Conservation (phyloP, 2,329 filamentous ascomycete species). For the Ramichloridium luteum region DNA sequence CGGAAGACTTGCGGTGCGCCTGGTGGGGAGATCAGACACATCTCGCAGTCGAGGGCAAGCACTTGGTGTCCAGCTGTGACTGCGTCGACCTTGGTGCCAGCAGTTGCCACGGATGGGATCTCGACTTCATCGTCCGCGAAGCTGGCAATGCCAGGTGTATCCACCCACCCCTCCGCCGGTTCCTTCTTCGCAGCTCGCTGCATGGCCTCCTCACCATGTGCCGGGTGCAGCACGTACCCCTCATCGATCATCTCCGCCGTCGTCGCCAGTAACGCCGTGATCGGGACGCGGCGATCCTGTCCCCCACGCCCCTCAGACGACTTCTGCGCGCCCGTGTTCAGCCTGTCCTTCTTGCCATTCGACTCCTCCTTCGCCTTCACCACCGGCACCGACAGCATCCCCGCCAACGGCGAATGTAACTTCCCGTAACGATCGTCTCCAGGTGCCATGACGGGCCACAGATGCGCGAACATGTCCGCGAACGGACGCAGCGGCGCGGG, state of each 20-base stretch:
- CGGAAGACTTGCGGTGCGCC: conserved; percentile 55
- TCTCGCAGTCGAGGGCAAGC: conserved; percentile 85
- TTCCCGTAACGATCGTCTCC: conserved; percentile 71
- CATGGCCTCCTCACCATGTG: conserved; percentile 40
- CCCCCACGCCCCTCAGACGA: conserved; percentile 53
- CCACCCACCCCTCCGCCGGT: conserved; percentile 61
- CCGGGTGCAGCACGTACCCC: conserved; percentile 74
- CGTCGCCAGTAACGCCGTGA: conserved; percentile 65
- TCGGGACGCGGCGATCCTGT: conserved; percentile 64
- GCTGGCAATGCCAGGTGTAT: conserved; percentile 52
- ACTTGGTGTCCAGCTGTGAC: conserved; percentile 70
- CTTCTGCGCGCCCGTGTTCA: conserved; percentile 47
- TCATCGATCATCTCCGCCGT: conserved; percentile 67
- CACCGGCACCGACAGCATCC: conserved; percentile 65
- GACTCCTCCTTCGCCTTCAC: conserved; percentile 59
- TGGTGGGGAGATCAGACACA: conserved; percentile 66
- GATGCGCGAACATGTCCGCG: conserved; percentile 68
- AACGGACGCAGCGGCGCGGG: conserved; percentile 45
- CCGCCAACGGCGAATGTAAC: conserved; percentile 76
- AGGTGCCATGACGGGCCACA: conserved; percentile 81
- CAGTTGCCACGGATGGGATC: too few species aligned
- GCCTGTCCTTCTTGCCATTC: conserved; percentile 43
- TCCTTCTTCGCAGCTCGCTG: conserved; percentile 33
- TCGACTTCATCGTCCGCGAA: conserved; percentile 34
- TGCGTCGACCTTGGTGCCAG: conserved; percentile 54